Conservation (phyloP, 2,329 filamentous ascomycete genomes). For the Colletotrichum abscissum region DNA sequence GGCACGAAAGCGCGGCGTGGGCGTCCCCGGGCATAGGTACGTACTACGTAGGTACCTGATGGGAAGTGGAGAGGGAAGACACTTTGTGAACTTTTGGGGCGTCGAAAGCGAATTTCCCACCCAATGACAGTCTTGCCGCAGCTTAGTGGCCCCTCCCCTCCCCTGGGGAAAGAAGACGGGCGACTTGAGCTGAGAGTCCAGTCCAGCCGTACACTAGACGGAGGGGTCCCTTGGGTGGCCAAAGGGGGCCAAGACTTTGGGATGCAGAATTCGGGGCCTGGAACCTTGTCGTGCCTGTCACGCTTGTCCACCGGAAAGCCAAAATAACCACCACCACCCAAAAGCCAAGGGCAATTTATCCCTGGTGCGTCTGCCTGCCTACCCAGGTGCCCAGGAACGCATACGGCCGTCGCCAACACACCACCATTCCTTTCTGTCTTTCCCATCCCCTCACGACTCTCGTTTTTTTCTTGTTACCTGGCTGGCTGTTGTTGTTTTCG, state of each 20-base stretch:
- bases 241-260: neutral
- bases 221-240: neutral
- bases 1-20: neutral
- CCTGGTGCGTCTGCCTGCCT: conserved; percentile 5
- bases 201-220: neutral
- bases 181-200: neutral
- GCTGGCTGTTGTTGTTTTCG: neutral
- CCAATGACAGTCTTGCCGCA: conserved; percentile 5
- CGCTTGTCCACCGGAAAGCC: neutral
- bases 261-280: conserved; percentile 4
- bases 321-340: neutral
- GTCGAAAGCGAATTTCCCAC: neutral
- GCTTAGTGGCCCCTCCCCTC: conserved; percentile 2
- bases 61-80: conserved; percentile 8
- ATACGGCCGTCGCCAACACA: neutral
- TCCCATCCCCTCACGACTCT: conserved; percentile 10
- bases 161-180: neutral
- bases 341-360: neutral
- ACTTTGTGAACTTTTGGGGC: no score
- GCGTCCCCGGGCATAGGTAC: no score
- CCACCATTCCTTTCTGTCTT: neutral
- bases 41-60: no score
- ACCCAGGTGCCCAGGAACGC: neutral
- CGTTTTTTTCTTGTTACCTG: conserved; percentile 7
- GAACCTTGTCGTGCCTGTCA: conserved; percentile 5